These are phyloP conservation scores for Haematococcus sp. DNA, from an alignment of 139 green algal species.

Conservation along the genomic window DNA sequence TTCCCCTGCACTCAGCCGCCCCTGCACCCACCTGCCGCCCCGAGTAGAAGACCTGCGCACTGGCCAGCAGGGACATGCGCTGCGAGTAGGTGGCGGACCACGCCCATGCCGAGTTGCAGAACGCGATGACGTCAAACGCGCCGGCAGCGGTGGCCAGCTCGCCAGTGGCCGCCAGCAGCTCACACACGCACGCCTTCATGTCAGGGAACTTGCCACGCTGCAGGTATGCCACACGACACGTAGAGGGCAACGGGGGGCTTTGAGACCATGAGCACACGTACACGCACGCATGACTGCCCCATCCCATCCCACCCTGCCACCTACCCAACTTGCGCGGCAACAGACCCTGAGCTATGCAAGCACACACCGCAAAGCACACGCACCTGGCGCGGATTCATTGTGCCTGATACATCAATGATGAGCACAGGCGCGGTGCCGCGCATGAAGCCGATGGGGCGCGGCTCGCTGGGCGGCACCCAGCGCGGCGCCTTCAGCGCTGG, in stretches of 20 bases:
- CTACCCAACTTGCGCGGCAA: too few relatives aligned
- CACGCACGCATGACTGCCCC: too few relatives aligned
- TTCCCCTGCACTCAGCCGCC: background rate
- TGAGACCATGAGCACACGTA: too few relatives aligned
- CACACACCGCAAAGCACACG: too few relatives aligned
- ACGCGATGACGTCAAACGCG: constrained; percentile 70
- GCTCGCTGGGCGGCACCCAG: constrained; percentile 50
- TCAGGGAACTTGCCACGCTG: constrained; percentile 42
- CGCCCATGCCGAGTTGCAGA: constrained; percentile 38
- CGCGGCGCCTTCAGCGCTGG: constrained; percentile 2
- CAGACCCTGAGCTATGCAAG: too few relatives aligned
- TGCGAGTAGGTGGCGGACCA: constrained; percentile 27
- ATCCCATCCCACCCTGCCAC: too few relatives aligned
- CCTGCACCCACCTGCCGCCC: constrained; percentile 51
- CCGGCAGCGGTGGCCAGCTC: constrained; percentile 51
- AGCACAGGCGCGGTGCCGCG: constrained; percentile 52
- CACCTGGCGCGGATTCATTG: constrained; percentile 44
- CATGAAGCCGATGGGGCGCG: constrained; percentile 61
- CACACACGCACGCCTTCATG: constrained; percentile 36
- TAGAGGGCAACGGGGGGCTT: too few relatives aligned
- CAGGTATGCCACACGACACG: too few relatives aligned
- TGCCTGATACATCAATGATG: constrained; percentile 57
- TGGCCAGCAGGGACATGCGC: constrained; percentile 27
- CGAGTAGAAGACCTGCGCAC: constrained; percentile 24
- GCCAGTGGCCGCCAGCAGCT: constrained; percentile 42